Percentiles rank a stretch among this genome's conserved stretches.
Conservation (phyloP, 257 asterid genomes). For the Ocimum tenuiflorum region DNA sequence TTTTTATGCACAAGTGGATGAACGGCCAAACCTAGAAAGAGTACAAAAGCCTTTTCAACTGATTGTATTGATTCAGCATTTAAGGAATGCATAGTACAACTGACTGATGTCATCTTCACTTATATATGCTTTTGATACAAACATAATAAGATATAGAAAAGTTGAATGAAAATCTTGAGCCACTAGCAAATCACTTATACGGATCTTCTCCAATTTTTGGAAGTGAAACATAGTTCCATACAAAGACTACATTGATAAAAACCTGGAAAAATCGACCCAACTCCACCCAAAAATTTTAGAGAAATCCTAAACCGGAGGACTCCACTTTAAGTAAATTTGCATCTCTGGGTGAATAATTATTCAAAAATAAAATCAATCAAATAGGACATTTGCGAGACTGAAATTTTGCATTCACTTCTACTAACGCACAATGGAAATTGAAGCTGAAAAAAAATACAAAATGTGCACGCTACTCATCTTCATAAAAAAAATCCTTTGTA, state of each 20-base stretch:
- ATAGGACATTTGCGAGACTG: background rate
- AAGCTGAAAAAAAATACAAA: background rate
- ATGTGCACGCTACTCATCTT: background rate
- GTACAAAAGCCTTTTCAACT: background rate
- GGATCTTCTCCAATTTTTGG: too few relatives aligned
- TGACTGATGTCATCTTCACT: background rate
- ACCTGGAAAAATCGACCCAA: too few relatives aligned
- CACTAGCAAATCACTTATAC: too few relatives aligned
- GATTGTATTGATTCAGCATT: background rate
- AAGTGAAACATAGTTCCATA: too few relatives aligned
- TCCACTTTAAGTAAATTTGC: background rate
- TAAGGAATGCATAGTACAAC: background rate
- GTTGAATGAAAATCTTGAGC: background rate
- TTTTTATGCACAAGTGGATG: too few relatives aligned
- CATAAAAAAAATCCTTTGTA: background rate
- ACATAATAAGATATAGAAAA: background rate
- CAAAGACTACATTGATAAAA: background rate
- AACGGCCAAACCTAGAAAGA: slow-evolving; percentile 3
- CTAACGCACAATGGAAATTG: background rate
- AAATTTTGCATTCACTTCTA: background rate
- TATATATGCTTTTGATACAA: background rate
- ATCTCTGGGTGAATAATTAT: background rate
- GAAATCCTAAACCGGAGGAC: background rate
- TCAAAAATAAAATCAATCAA: background rate
- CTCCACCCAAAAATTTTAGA: too few relatives aligned